Evolutionary conservation across 306 rosid species (phyloP), one percentile per base, ranked within the genome.

Genomic region (Sechiopsis laciniata): DNA sequence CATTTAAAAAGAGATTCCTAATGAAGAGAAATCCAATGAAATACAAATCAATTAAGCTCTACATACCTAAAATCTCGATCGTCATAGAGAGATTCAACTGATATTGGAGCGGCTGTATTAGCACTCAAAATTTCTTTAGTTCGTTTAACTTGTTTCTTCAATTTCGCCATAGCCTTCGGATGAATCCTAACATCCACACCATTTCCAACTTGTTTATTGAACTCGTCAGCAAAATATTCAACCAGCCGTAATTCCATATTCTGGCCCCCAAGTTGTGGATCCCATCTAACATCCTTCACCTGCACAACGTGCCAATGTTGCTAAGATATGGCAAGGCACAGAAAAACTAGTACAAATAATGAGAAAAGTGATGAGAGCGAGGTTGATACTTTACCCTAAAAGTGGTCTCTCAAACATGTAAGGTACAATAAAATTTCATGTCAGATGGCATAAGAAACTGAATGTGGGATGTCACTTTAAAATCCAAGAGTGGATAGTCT

Each of bases 211-310:
- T 94, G 92, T 78, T 84, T 83, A 77, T 94, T 94, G 84, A 94
- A 91, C 85, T 94, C 92, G 63, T 82, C 82, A 20, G 97, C 97
- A 78, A 94, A 94, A 83, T 91, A 77, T 78, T 94, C 99, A 56
- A 94, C 97, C 84, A 94, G 80, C 54, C 90, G 86, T 71, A 91
- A 24, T 77, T 94, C 99, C 96, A 91, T 81, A 66, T 83, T 74
- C 85, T 89, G 97, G 65, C 99, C 99, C 64, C 99, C 99, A 67
- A 94, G 84, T 77, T 89, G 92, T 10, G 99, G 85, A 80, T 84
- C 81, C 99, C 99, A 94, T 72, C 90, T 86, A n/a, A 94, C 95
- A 78, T 94, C 99, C 91, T 89, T 87, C 73, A 94, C 97, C 97
- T 92, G 82, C 85, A 84, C 62, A 62, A 32, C 79, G 24, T 14